Evolutionary conservation across 352 stramenopile genomes (phyloP).

Genomic region (Phytopythium oedochilum): DNA sequence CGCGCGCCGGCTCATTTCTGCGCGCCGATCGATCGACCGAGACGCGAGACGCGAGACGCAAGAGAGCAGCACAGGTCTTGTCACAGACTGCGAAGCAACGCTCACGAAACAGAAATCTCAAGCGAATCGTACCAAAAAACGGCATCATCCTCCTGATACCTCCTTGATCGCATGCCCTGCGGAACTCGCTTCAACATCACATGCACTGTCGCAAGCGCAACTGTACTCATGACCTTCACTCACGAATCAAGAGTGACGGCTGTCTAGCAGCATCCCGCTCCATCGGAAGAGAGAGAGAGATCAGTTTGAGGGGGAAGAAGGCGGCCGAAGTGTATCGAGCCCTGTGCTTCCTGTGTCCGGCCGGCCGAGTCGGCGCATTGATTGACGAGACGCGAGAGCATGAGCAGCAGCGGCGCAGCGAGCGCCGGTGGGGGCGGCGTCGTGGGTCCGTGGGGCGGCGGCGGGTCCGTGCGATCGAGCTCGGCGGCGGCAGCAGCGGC

Average conservation of each 20-base stretch:
- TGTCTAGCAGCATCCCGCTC: not conserved
- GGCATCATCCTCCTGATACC: too few species aligned
- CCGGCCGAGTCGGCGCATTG: not conserved
- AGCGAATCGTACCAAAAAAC: too few species aligned
- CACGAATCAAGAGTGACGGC: not conserved
- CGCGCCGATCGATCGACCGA: too few species aligned
- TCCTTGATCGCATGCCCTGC: not conserved
- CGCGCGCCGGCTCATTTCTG: not conserved
- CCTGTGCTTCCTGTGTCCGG: not conserved
- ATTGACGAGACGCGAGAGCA: conserved; percentile 3
- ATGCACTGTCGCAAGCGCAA: too few species aligned
- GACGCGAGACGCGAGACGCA: too few species aligned
- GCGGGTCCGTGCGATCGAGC: conserved; percentile 7
- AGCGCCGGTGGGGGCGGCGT: not conserved
- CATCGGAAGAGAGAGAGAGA: not conserved
- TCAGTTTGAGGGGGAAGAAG: not conserved
- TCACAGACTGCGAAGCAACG: too few species aligned
- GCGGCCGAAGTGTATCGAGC: not conserved
- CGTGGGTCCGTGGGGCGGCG: not conserved
- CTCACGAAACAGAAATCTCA: too few species aligned
- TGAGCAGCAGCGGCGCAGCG: not conserved
- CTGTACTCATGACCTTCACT: not conserved
- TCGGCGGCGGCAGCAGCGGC: conserved; percentile 10
- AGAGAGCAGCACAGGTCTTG: too few species aligned
- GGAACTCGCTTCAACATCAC: not conserved